Percentiles rank a stretch among this genome's conserved stretches.
These are phyloP conservation scores for Rubia tinctorum DNA, from an alignment of 305 asterid genomes.

Conservation along the genomic window DNA sequence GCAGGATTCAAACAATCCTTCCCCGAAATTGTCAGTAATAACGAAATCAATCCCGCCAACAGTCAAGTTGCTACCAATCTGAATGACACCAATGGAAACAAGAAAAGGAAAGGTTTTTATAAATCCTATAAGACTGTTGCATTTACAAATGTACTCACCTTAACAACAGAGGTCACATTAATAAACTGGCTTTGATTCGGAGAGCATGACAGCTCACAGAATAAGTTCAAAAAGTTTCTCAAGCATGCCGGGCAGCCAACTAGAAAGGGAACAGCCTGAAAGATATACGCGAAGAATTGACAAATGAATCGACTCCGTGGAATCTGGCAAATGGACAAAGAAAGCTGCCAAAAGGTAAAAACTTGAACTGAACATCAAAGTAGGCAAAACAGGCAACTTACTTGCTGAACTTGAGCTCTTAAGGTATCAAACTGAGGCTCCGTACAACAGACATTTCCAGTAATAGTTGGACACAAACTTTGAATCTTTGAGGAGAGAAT, in stretches of 20 bases:
- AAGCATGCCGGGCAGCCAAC: conserved; percentile 99
- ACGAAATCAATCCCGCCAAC: conserved; percentile 81
- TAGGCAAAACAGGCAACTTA: conserved; percentile 30
- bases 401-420: conserved; percentile 95
- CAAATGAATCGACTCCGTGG: conserved; percentile 15
- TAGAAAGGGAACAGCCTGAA: conserved; percentile 98
- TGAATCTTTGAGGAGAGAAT: conserved; percentile 86
- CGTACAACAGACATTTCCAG: conserved; percentile 93
- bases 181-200: conserved; percentile 98
- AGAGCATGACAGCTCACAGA: conserved; percentile 98
- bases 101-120: conserved; percentile 4
- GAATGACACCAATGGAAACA: conserved; percentile 14
- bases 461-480: conserved; percentile 95
- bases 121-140: neutral
- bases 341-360: neutral
- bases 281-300: conserved; percentile 32
- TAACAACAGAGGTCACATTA: conserved; percentile 75
- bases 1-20: conserved; percentile 88
- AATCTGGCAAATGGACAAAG: neutral
- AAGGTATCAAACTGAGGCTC: conserved; percentile 84
- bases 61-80: conserved; percentile 67
- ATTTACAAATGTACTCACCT: conserved; percentile 42
- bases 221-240: conserved; percentile 96
- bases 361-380: neutral
- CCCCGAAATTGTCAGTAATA: conserved; percentile 75